Percentiles rank a stretch among this genome's conserved stretches.
phyloP scores from a whole-genome alignment of 164 flowering plant species.

The Vitis rotundifolia region DNA sequence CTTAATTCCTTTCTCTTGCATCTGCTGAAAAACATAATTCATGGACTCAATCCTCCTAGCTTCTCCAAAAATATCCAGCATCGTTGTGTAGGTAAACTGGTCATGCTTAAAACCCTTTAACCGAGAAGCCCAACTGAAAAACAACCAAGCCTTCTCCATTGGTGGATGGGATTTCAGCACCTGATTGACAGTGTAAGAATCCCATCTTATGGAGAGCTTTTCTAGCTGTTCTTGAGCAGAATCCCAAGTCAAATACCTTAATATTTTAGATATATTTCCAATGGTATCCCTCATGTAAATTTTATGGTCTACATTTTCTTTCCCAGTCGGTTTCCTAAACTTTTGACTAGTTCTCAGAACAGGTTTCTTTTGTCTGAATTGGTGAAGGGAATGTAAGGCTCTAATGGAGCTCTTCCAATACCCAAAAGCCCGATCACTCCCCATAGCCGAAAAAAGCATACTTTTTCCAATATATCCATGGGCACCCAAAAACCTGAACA shows the following conservation, averaged over 20 bases:
- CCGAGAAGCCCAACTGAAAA: constrained; percentile 72
- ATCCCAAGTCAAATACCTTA: constrained; percentile 79
- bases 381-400: constrained; percentile 27
- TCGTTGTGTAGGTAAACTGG: constrained; percentile 88
- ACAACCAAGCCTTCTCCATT: constrained; percentile 87
- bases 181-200: constrained; percentile 73
- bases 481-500: background rate
- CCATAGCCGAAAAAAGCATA: background rate
- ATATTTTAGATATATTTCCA: constrained; percentile 47
- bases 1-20: constrained; percentile 71
- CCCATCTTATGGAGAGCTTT: constrained; percentile 64
- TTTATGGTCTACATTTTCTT: constrained; percentile 28
- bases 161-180: constrained; percentile 92
- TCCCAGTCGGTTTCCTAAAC: constrained; percentile 10
- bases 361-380: constrained; percentile 18
- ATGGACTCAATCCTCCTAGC: constrained; percentile 85
- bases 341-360: constrained; percentile 10
- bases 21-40: constrained; percentile 66
- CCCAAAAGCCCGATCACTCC: background rate
- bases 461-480: constrained; percentile 16
- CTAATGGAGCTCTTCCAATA: constrained; percentile 9
- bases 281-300: constrained; percentile 58
- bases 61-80: constrained; percentile 95
- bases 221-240: constrained; percentile 61
- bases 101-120: constrained; percentile 78